A percentile compares a stretch with the other conserved stretches of the same genome.
These are phyloP conservation scores for Dryadomyces quercivorus DNA, from an alignment of 2,329 filamentous ascomycete species.

Conservation along the genomic window DNA sequence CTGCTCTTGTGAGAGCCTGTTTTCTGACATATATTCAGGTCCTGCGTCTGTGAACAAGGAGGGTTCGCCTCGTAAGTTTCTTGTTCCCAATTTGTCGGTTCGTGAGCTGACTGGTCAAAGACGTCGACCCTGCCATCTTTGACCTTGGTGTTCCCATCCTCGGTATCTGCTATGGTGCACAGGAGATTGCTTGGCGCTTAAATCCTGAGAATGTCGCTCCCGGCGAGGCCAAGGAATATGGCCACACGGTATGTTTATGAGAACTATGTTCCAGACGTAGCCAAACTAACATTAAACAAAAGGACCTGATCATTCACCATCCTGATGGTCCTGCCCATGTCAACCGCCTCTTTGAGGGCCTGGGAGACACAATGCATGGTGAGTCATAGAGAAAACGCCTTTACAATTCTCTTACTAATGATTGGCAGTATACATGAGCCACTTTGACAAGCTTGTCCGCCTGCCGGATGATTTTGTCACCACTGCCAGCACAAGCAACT, in stretches of 20 bases:
- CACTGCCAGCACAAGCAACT: slow-evolving; percentile 63
- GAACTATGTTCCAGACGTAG: not conserved
- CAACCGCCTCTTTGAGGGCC: slow-evolving; percentile 65
- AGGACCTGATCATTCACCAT: slow-evolving; percentile 50
- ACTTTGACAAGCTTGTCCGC: slow-evolving; percentile 34
- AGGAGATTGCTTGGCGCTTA: slow-evolving; percentile 11
- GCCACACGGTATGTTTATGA: not conserved
- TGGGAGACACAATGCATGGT: slow-evolving; percentile 53
- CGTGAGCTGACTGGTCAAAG: slow-evolving; percentile 11
- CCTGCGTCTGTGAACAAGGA: slow-evolving; percentile 70
- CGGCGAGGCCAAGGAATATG: slow-evolving; percentile 36
- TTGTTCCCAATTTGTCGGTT: not conserved
- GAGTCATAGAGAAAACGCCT: slow-evolving; percentile 11
- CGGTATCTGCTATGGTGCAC: slow-evolving; percentile 16
- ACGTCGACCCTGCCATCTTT: slow-evolving; percentile 73
- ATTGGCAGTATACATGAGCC: slow-evolving; percentile 62
- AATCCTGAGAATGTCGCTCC: slow-evolving; percentile 47
- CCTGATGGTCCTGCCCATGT: slow-evolving; percentile 44
- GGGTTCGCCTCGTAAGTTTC: slow-evolving; percentile 42
- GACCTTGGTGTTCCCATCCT: slow-evolving; percentile 33
- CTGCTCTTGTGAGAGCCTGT: slow-evolving; percentile 6
- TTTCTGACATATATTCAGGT: slow-evolving; percentile 13
- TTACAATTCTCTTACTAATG: not conserved
- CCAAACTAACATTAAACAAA: slow-evolving; percentile 51
- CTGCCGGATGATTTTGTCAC: slow-evolving; percentile 60